Evolutionary conservation across 306 rosid genomes (phyloP), one percentile per base, ranked within the genome.

Genomic region (Rubus parviflorus): DNA sequence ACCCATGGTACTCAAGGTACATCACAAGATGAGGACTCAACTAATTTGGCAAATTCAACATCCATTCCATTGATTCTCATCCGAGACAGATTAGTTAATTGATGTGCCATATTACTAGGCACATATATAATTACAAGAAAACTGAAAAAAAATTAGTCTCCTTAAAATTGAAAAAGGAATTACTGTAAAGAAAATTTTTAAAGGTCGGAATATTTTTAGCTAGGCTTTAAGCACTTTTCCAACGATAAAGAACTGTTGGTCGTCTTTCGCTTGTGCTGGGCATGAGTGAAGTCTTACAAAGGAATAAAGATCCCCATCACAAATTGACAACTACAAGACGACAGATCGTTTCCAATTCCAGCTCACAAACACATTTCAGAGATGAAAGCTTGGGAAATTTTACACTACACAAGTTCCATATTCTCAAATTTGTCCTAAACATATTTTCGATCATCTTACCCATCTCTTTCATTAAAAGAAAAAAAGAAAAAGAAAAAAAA

Each of bases 291-390:
- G 70, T 65, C 70, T 16, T 38, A 40, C 69, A 64, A 64, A 38
- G 46, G 47, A 64, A 64, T 64, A 37, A 38, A 38, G 46, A 23
- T 40, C 69, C 69, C 9, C 47, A 40, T 64, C 47, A 64, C 46
- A 64, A 64, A 38, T 64, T 64, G 47, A 64, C 47, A 64, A 38
- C 47, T 38, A 64, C 14, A 38, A 38, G 7, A 64, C 47, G 69
- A 64, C 69, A 64, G 11, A 16, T 40, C 69, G 23, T 64, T 64
- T 64, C n/a, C 69, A 64, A 40, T 38, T 38, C 68, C 69, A 64
- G 47, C 47, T 19, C 47, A 38, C 23, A 40, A 37, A 40, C 47
- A 37, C 69, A 20, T 64, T 64, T 25, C 47, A 64, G 22, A 64
- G 23, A 64, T 16, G 47, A 38, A 64, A 17, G 14, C 35, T 30